Conservation (phyloP, 2,329 filamentous ascomycete genomes). For the Cladophialophora carrionii region DNA sequence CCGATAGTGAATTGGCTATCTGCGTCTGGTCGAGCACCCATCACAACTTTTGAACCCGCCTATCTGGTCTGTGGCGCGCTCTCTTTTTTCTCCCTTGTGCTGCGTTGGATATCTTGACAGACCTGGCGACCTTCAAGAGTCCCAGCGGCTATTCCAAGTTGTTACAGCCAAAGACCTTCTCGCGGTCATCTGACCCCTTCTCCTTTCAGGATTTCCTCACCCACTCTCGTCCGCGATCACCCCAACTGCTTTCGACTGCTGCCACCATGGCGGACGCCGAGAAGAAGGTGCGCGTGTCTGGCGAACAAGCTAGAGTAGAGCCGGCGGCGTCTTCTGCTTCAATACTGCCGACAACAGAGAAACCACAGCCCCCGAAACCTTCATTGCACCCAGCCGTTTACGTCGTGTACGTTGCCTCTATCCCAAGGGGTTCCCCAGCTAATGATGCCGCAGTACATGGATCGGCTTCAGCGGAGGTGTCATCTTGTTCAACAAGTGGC, state of each 20-base stretch:
- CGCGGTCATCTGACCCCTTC: conserved; percentile 51
- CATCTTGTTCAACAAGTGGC: conserved; percentile 99
- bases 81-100: neutral
- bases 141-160: conserved; percentile 26
- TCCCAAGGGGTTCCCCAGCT: neutral
- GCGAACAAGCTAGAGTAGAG: conserved; percentile 67
- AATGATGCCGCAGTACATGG: conserved; percentile 68
- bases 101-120: conserved; percentile 2
- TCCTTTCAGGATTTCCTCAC: conserved; percentile 53
- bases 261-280: conserved; percentile 63
- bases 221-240: conserved; percentile 46
- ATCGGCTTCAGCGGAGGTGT: conserved; percentile 90
- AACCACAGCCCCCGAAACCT: conserved; percentile 65
- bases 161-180: conserved; percentile 34
- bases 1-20: conserved; percentile 7
- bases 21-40: conserved; percentile 9
- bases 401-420: conserved; percentile 59
- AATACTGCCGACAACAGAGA: conserved; percentile 65
- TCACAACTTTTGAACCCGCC: conserved; percentile 7
- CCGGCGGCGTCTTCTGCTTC: conserved; percentile 67
- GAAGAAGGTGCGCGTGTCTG: conserved; percentile 82
- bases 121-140: conserved; percentile 15
- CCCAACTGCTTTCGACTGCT: conserved; percentile 40
- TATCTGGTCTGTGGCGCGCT: neutral
- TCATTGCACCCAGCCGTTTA: conserved; percentile 82